phyloP scores from a whole-genome alignment of 148 eudicot genomes.

The Camellia granthamiana region DNA sequence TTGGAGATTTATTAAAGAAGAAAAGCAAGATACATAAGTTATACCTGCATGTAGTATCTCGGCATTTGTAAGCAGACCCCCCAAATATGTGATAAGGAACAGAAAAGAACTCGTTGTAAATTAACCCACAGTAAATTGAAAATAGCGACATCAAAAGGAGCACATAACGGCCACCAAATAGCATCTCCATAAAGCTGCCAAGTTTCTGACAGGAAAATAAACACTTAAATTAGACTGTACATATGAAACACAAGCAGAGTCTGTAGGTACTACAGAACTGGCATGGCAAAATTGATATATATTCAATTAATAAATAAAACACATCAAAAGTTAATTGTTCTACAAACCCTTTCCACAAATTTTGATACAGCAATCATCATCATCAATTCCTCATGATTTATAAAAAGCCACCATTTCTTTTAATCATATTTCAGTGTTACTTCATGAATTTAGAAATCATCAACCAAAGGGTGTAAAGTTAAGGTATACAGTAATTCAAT shows the following conservation, averaged over 20 bases:
- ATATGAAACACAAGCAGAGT: background rate
- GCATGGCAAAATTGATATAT: background rate
- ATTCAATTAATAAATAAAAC: background rate
- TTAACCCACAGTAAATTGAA: conserved; percentile 90
- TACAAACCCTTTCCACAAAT: background rate
- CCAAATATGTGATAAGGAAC: conserved; percentile 97
- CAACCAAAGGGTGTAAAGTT: conserved; percentile 1
- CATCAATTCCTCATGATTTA: background rate
- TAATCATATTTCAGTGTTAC: background rate
- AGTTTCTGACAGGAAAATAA: conserved; percentile 61
- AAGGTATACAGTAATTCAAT: background rate
- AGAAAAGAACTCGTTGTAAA: conserved; percentile 96
- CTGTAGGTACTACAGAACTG: too few species aligned
- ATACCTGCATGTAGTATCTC: conserved; percentile 88
- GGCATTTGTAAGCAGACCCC: conserved; percentile 84
- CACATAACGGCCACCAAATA: conserved; percentile 97
- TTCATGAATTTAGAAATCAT: background rate
- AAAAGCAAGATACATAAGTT: conserved; percentile 1
- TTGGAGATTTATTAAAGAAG: background rate
- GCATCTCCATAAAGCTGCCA: conserved; percentile 99
- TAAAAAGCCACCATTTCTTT: background rate
- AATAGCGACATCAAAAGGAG: conserved; percentile 90
- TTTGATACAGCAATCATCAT: background rate
- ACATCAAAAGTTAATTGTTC: background rate
- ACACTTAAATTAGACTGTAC: conserved; percentile 16